Conservation (phyloP, 208 protist genomes). For the Leishmania lainsoni region DNA sequence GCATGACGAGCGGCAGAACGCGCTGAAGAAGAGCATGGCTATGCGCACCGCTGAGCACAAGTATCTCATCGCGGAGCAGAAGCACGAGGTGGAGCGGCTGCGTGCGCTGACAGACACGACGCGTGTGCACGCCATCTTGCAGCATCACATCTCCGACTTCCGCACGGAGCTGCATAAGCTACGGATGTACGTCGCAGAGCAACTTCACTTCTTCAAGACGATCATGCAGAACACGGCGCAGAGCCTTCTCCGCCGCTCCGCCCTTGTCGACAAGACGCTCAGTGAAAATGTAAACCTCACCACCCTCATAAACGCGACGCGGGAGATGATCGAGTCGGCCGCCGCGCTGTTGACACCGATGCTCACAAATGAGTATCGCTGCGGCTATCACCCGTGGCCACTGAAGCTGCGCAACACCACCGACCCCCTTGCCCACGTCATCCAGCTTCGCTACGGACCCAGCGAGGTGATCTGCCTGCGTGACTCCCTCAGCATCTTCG, state of each 20-base stretch:
- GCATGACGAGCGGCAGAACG: slow-evolving; percentile 57
- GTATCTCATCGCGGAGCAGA: slow-evolving; percentile 50
- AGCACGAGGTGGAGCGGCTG: slow-evolving; percentile 68
- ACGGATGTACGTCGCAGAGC: slow-evolving; percentile 41
- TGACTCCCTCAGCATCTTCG: slow-evolving; percentile 63
- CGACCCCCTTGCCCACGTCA: slow-evolving; percentile 73
- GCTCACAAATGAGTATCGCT: slow-evolving; percentile 77
- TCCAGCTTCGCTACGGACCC: slow-evolving; percentile 71
- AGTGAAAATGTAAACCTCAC: slow-evolving; percentile 66
- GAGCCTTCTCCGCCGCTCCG: slow-evolving; percentile 53
- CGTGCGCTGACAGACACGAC: slow-evolving; percentile 60
- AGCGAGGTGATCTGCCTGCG: slow-evolving; percentile 63
- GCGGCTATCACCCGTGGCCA: slow-evolving; percentile 89
- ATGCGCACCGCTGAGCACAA: slow-evolving; percentile 47
- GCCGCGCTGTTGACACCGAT: slow-evolving; percentile 72
- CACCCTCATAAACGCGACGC: slow-evolving; percentile 50
- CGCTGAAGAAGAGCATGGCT: slow-evolving; percentile 63
- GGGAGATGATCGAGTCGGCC: slow-evolving; percentile 70
- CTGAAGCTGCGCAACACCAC: slow-evolving; percentile 82
- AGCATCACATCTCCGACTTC: slow-evolving; percentile 40
- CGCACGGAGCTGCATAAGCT: slow-evolving; percentile 47
- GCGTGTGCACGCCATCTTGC: slow-evolving; percentile 39
- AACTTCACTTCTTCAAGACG: slow-evolving; percentile 52
- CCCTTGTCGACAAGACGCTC: slow-evolving; percentile 59
- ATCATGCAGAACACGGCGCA: slow-evolving; percentile 50